Conservation (phyloP, 108 stramenopile species). For the Fragilariopsis cylindrus region DNA sequence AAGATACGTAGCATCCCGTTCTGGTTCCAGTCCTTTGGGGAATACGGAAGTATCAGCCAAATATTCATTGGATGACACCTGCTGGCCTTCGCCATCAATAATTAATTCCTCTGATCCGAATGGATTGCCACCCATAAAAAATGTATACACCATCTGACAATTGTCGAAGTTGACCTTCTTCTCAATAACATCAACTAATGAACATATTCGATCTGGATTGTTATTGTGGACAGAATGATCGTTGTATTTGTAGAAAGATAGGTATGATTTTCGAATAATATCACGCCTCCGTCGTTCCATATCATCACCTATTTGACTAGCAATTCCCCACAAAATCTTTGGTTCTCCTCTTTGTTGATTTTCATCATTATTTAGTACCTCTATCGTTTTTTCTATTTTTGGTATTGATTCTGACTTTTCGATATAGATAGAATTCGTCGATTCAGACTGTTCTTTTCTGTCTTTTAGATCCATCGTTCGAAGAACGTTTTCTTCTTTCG, state of each 20-base stretch:
- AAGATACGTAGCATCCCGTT: slow-evolving; percentile 19
- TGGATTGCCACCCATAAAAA: slow-evolving; percentile 26
- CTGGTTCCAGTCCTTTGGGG: neutral
- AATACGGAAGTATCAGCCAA: slow-evolving; percentile 8
- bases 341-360: neutral
- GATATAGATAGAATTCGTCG: neutral
- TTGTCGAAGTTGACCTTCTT: slow-evolving; percentile 9
- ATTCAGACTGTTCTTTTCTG: neutral
- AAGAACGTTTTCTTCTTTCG: neutral
- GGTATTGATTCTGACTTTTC: neutral
- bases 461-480: neutral
- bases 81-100: neutral
- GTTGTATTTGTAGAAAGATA: slow-evolving; percentile 16
- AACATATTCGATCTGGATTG: slow-evolving; percentile 10
- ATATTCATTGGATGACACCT: neutral
- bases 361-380: neutral
- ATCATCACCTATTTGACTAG: slow-evolving; percentile 6
- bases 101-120: slow-evolving; percentile 11
- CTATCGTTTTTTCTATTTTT: neutral
- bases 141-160: slow-evolving; percentile 26
- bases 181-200: slow-evolving; percentile 5
- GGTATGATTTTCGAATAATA: neutral
- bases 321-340: slow-evolving; percentile 19
- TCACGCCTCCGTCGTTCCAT: slow-evolving; percentile 11
- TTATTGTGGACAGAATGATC: slow-evolving; percentile 10